A percentile compares a stretch with the other conserved stretches of the same genome.
These are phyloP conservation scores for Acanthamoeba lenticulata DNA, from an alignment of 208 protist species.

Conservation along the genomic window DNA sequence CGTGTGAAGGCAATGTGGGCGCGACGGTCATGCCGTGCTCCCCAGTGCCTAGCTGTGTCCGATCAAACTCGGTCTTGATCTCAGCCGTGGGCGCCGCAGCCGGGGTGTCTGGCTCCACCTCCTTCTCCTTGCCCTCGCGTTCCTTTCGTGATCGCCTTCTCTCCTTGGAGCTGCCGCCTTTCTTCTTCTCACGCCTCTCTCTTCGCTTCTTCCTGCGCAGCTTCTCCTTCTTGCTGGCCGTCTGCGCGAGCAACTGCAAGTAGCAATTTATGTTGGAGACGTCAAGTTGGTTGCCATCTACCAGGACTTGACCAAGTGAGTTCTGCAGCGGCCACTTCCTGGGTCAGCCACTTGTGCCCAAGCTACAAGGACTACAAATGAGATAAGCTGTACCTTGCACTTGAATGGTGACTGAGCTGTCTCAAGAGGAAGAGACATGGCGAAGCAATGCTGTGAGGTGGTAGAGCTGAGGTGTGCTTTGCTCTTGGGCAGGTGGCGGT, in stretches of 20 bases:
- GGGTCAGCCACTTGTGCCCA: neutral
- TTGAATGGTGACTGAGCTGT: conserved; percentile 8
- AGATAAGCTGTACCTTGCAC: neutral
- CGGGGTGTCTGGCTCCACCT: neutral
- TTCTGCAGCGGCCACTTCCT: neutral
- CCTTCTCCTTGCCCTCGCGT: neutral
- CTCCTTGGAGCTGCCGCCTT: neutral
- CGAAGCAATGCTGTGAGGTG: neutral
- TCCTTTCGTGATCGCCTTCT: neutral
- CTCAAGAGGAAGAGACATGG: neutral
- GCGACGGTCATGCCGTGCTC: neutral
- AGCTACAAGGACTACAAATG: neutral
- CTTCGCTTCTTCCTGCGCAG: conserved; percentile 19
- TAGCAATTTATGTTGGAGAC: conserved; percentile 49
- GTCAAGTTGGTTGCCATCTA: conserved; percentile 13
- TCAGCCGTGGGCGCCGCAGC: neutral
- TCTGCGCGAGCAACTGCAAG: conserved; percentile 8
- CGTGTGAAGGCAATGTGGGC: neutral
- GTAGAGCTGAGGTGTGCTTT: neutral
- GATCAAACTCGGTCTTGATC: neutral
- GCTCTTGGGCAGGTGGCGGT: neutral
- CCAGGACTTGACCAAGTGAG: neutral
- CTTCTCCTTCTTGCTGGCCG: conserved; percentile 46
- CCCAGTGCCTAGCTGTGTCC: too few relatives aligned
- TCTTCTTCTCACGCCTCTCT: neutral